A percentile compares a stretch with the other conserved stretches of the same genome.
phyloP scores from a whole-genome alignment of 2,329 filamentous ascomycete species.

The Colletotrichum euphorbiae region DNA sequence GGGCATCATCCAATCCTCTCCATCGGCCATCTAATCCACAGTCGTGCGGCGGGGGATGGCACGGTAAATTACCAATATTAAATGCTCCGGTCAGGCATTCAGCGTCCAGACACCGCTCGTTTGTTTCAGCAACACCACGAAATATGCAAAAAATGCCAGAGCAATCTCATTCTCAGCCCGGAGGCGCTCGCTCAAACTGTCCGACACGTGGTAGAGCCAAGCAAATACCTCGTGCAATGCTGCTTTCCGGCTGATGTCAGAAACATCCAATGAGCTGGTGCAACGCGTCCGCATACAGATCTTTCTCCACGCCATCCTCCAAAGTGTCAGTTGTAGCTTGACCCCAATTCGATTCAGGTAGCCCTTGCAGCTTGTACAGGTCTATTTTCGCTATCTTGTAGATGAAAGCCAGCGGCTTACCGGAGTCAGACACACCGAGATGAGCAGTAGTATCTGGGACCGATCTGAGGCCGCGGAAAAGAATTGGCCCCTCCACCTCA shows the following conservation, averaged over 20 bases:
- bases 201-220: not conserved
- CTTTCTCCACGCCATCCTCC: not conserved
- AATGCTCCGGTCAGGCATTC: not conserved
- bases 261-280: not conserved
- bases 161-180: not conserved
- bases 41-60: not conserved
- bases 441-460: not conserved
- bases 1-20: not conserved
- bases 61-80: not conserved
- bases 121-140: not conserved
- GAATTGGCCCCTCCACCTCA: not conserved
- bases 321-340: not conserved
- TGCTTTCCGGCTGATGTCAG: not conserved
- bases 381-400: not conserved
- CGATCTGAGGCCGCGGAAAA: not conserved
- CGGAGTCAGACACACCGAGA: not conserved
- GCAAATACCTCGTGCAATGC: not conserved
- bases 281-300: not conserved
- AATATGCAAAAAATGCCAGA: not conserved
- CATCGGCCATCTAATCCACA: not conserved
- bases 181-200: fast-evolving
- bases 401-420: not conserved
- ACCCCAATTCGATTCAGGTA: not conserved
- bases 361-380: not conserved
- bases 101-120: not conserved